phyloP scores from a whole-genome alignment of 768 basidiomycete species.

The Kwoniella dendrophila region DNA sequence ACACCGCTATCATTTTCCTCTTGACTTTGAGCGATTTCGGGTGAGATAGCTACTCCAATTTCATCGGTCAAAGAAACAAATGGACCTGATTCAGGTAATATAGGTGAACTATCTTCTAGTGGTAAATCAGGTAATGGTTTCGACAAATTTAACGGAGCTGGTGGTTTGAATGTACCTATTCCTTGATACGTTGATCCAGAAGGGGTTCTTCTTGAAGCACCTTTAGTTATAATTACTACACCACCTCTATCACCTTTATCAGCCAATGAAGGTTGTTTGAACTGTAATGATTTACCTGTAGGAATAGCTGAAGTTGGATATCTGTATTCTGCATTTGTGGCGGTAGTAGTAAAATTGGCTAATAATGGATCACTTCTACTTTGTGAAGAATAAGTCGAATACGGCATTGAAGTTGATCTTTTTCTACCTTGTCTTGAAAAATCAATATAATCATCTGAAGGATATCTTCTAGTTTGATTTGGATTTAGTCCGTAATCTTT shows the following conservation, averaged over 20 bases:
- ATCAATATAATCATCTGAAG: constrained; percentile 8
- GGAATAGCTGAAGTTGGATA: constrained; percentile 12
- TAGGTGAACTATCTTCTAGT: constrained; percentile 7
- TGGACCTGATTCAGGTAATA: constrained; percentile 2
- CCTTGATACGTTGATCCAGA: not conserved
- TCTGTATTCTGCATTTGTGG: constrained; percentile 16
- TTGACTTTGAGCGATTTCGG: constrained; percentile 6
- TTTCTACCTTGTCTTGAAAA: constrained; percentile 8
- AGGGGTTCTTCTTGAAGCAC: not conserved
- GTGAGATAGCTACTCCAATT: constrained; percentile 41
- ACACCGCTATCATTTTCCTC: not conserved
- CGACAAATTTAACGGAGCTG: constrained; percentile 16
- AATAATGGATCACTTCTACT: constrained; percentile 17
- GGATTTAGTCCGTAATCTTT: not conserved
- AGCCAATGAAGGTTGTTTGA: constrained; percentile 26
- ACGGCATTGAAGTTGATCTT: constrained; percentile 13
- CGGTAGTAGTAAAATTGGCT: not conserved
- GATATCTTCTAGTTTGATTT: not conserved
- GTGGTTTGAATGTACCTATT: constrained; percentile 6
- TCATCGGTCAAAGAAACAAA: constrained; percentile 10
- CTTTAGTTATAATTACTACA: constrained; percentile 23
- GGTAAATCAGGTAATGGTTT: constrained; percentile 25
- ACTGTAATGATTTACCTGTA: constrained; percentile 19
- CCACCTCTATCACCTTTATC: constrained; percentile 24
- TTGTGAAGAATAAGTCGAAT: constrained; percentile 2